Evolutionary conservation across 2,329 filamentous ascomycete genomes (phyloP).

Genomic region (Ophiosphaerella herpotricha): DNA sequence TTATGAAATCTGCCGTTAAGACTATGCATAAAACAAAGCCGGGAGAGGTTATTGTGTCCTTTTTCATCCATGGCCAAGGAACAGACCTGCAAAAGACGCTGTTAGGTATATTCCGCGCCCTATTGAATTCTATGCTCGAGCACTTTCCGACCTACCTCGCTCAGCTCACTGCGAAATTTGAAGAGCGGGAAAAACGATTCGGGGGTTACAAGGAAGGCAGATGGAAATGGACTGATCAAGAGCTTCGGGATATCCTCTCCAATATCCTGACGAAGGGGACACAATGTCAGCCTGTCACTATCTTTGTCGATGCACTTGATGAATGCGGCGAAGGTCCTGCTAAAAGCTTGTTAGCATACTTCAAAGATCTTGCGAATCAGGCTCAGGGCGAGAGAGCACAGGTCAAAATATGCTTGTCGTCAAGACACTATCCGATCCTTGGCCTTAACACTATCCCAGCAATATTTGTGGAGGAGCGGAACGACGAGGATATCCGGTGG

Average conservation of each 20-base stretch:
- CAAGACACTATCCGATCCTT: conserved; percentile 54
- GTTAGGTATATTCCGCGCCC: conserved; percentile 20
- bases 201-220: conserved; percentile 6
- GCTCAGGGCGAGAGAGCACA: conserved; percentile 3
- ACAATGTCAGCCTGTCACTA: conserved; percentile 7
- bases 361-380: conserved; percentile 2
- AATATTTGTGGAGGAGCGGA: conserved; percentile 29
- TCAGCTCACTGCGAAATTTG: conserved; percentile 10
- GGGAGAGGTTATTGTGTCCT: conserved; percentile 8
- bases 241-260: conserved; percentile 17
- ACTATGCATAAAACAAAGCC: conserved; percentile 1
- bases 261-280: conserved; percentile 8
- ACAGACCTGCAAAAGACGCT: conserved; percentile 14
- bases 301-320: conserved; percentile 17
- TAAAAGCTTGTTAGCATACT: conserved; percentile 14
- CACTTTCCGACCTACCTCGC: conserved; percentile 12
- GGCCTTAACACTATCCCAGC: conserved; percentile 37
- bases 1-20: conserved; percentile 43
- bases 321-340: conserved; percentile 14
- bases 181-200: conserved; percentile 13
- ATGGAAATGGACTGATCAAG: conserved; percentile 15
- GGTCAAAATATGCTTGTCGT: conserved; percentile 52
- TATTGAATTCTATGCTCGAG: conserved; percentile 10
- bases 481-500: conserved; percentile 40
- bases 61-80: conserved; percentile 27